Conservation (phyloP, 2,329 filamentous ascomycete genomes). For the Aspergillus quadricinctus region DNA sequence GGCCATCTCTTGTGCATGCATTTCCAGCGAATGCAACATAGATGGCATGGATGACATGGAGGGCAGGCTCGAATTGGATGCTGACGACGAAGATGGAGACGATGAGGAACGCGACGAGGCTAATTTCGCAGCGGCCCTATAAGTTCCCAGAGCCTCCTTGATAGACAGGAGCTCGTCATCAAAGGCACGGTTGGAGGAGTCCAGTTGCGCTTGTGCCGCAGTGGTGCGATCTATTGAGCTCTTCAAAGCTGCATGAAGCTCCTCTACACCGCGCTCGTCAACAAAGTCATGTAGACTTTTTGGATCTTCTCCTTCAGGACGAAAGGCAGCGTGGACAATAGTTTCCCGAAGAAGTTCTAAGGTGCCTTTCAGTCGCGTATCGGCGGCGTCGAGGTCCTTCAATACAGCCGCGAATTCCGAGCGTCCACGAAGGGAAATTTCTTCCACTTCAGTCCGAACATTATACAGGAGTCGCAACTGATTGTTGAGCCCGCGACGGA, state of each 20-base stretch:
- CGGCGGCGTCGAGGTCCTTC: constrained; percentile 55
- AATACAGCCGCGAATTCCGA: constrained; percentile 47
- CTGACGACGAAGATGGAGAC: constrained; percentile 29
- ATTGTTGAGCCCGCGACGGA: constrained; percentile 56
- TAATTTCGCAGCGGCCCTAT: constrained; percentile 34
- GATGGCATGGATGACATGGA: constrained; percentile 45
- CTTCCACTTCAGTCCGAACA: constrained; percentile 42
- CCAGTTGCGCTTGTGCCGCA: constrained; percentile 55
- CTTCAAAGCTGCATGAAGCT: constrained; percentile 53
- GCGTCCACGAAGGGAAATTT: constrained; percentile 39
- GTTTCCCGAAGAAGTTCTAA: constrained; percentile 54
- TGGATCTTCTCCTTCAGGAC: constrained; percentile 43
- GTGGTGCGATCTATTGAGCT: constrained; percentile 59
- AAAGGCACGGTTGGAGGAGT: constrained; percentile 58
- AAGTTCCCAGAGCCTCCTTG: constrained; percentile 52
- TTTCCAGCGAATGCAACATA: constrained; percentile 61
- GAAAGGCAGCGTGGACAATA: constrained; percentile 54
- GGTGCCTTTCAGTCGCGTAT: constrained; percentile 53
- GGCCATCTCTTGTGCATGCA: constrained; percentile 77
- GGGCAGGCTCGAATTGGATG: constrained; percentile 30
- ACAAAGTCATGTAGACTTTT: constrained; percentile 64
- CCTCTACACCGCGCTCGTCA: constrained; percentile 58
- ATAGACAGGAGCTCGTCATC: constrained; percentile 68
- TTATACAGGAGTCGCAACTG: constrained; percentile 43
- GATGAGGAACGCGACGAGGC: constrained; percentile 35